Evolutionary conservation across 352 stramenopile species (phyloP), one percentile per base, ranked within the genome.

Genomic region (Salisapilia sapeloensis): DNA sequence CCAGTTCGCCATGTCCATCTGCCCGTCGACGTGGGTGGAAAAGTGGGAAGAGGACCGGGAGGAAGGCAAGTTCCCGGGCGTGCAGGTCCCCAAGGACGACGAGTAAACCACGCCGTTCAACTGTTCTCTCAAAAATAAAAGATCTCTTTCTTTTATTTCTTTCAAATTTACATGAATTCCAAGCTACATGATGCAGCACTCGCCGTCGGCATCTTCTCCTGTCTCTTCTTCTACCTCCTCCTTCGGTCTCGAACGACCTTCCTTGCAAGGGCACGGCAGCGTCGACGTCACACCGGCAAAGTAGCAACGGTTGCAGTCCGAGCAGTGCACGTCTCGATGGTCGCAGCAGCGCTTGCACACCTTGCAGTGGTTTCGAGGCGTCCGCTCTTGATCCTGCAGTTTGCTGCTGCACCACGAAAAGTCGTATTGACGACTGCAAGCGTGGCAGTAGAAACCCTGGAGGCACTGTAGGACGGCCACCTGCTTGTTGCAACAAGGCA

Each of bases 341-440:
- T 89, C 72, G 37, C 66, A 81, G 46, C 72, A 89, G 28, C 72
- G 66, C 44, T 82, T 89, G 61, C 72, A 89, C 43, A 85, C 85
- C 19, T 62, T 56, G 43, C 72, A 89, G 44, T 89, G 72, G 48
- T 85, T 85, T 34, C 72, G 72, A 29, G 61, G 63, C 1, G 65
- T 79, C 39, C 65, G 66, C 15, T 82, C 63, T 26, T 57, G 61
- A 32, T 81, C 69, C 15, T 82, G 40, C 17, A 87, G 53, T 37
- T 82, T 87, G 53, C 78, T 82, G 48, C 51, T 61, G 50, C 72
- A 87, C 72, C 72, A 87, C 14, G 65, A 83, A 30, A 83, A 87
- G 46, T 81, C 66, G 42, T 74, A 87, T 3, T 33, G 37, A 10
- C 53, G 65, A 6, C 42, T 48, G 30, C 72, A 87, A 14, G 39